Percentiles rank a stretch among this genome's conserved stretches.
These are phyloP conservation scores for Sphaerosporella brunnea DNA, from an alignment of 495 filamentous ascomycete species.

Conservation along the genomic window DNA sequence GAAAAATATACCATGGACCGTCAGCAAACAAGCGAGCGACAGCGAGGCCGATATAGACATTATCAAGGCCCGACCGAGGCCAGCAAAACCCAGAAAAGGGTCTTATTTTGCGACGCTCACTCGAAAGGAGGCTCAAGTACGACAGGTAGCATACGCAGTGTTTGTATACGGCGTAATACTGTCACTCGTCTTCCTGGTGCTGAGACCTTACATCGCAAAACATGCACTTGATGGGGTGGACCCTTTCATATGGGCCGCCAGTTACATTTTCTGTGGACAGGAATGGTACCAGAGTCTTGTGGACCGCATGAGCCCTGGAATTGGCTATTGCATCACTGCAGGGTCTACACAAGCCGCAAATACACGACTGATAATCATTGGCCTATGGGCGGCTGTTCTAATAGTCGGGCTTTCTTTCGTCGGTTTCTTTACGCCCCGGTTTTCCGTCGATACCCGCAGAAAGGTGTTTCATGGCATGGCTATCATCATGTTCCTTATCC, in stretches of 20 bases:
- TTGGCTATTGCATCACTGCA: conserved; percentile 19
- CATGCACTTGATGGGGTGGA: conserved; percentile 54
- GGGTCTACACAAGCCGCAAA: conserved; percentile 36
- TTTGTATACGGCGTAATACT: conserved; percentile 55
- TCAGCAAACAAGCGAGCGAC: conserved; percentile 11
- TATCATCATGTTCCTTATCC: conserved; percentile 82
- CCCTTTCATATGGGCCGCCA: conserved; percentile 79
- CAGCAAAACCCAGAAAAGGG: conserved; percentile 4
- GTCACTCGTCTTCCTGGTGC: conserved; percentile 45
- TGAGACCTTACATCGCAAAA: conserved; percentile 48
- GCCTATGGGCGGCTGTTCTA: conserved; percentile 54
- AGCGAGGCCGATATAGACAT: conserved; percentile 17
- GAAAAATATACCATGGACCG: conserved; percentile 5
- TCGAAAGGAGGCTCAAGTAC: conserved; percentile 43
- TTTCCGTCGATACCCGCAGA: conserved; percentile 85
- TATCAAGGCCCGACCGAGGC: not conserved
- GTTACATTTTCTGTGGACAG: conserved; percentile 74
- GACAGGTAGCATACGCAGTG: conserved; percentile 68
- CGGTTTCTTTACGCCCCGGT: conserved; percentile 47
- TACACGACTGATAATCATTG: conserved; percentile 57
- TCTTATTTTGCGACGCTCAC: conserved; percentile 38
- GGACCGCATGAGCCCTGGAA: conserved; percentile 17
- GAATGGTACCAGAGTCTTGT: conserved; percentile 30
- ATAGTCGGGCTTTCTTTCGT: conserved; percentile 53
- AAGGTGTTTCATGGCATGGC: conserved; percentile 99